These are phyloP conservation scores for Huntiella omanensis DNA, from an alignment of 2,329 filamentous ascomycete species.

Conservation along the genomic window DNA sequence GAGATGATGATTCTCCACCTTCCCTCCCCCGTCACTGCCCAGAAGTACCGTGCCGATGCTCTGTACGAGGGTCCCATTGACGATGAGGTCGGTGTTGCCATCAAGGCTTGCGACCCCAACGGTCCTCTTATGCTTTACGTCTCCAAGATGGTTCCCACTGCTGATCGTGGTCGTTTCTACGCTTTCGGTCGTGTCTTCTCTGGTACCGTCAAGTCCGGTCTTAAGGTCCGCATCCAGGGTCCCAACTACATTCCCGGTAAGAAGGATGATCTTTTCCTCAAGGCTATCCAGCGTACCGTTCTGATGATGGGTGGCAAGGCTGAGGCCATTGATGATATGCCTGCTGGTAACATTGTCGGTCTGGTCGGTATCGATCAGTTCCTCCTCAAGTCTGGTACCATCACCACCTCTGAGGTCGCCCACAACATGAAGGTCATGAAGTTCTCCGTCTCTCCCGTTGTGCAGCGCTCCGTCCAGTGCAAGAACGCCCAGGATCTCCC, in stretches of 20 bases:
- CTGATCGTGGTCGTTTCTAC: slow-evolving; percentile 99
- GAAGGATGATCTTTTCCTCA: slow-evolving; percentile 98
- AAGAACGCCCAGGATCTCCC: slow-evolving; percentile 99
- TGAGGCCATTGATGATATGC: slow-evolving; percentile 97
- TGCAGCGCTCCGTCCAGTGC: slow-evolving; percentile 95
- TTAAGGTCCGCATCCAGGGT: slow-evolving; percentile 99
- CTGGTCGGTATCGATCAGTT: slow-evolving; percentile 99
- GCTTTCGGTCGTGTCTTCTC: slow-evolving; percentile 99
- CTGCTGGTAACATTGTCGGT: slow-evolving; percentile 98
- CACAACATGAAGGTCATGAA: slow-evolving; percentile 99
- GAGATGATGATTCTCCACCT: slow-evolving; percentile 99
- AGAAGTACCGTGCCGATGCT: slow-evolving; percentile 96
- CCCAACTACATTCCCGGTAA: slow-evolving; percentile 96
- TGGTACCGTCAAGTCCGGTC: slow-evolving; percentile 90
- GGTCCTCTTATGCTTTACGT: slow-evolving; percentile 99
- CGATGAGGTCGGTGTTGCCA: slow-evolving; percentile 83
- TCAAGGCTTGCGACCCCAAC: slow-evolving; percentile 97
- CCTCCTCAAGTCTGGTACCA: slow-evolving; percentile 99
- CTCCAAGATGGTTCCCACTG: slow-evolving; percentile 99
- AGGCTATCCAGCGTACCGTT: slow-evolving; percentile 98
- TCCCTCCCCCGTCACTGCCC: slow-evolving; percentile 85
- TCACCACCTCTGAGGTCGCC: slow-evolving; percentile 89
- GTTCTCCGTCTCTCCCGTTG: slow-evolving; percentile 99
- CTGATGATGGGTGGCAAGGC: slow-evolving; percentile 99
- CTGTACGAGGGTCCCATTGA: slow-evolving; percentile 95